Evolutionary conservation across 2,329 filamentous ascomycete genomes (phyloP), one percentile per base, ranked within the genome.

Genomic region (Exophiala lecanii-corni): DNA sequence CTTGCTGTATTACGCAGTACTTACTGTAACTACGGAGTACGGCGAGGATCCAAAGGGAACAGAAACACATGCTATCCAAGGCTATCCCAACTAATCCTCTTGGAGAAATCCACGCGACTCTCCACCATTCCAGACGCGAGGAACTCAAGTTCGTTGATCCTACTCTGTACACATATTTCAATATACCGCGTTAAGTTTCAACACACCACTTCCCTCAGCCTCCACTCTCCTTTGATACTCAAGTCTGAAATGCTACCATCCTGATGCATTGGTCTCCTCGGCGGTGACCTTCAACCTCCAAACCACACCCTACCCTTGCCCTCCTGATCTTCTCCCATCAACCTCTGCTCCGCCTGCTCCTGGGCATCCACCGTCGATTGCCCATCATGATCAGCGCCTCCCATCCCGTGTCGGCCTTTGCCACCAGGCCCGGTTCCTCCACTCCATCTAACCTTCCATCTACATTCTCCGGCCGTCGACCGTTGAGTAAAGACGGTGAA

Each of bases 401-500:
- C 5, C 45, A 48, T 32, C 41, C 44, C 12, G 21, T 36, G 21
- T 34, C 43, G 9, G 41, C 30, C 35, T 47, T 51, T 12, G 18
- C 19, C 34, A 26, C 37, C 20, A n/a, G n/a, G n/a, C n/a, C n/a
- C n/a, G 41, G 20, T 16, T 35, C 49, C 15, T 25, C 49, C 10
- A 16, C 36, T n/a, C 18, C 25, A 54, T 60, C 64, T 47, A 61
- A 56, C 53, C 59, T 57, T 45, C 61, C 59, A 40, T 55, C 57
- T 37, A 57, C 57, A 42, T 55, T 54, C 41, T 60, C 62, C 51
- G 68, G 65, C 57, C 62, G 65, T 37, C 63, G 55, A 10, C 55
- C 64, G 9, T 59, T 67, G 23, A 61, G 65, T 25, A 82, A 85
- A 57, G 82, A 83, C 63, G 69, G 69, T 33, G 68, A 71, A 52